Conservation (phyloP, 1,284 basidiomycete genomes). For the Cerrena zonata region DNA sequence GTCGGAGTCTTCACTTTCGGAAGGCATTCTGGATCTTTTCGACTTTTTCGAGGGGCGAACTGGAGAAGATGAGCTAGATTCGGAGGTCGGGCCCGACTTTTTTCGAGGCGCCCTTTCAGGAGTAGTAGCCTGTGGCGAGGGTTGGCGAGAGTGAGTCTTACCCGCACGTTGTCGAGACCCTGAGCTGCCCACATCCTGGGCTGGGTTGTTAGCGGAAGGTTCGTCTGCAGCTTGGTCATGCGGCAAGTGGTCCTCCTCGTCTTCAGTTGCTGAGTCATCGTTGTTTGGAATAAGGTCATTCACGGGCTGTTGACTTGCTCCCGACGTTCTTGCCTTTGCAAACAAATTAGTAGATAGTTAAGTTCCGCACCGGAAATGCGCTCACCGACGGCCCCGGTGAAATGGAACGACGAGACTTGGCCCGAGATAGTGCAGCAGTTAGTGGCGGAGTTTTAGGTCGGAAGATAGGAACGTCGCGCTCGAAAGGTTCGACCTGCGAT, state of each 20-base stretch:
- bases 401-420: background rate
- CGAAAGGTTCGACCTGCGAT: constrained; percentile 19
- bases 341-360: background rate
- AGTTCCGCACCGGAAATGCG: background rate
- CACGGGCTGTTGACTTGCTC: constrained; percentile 1
- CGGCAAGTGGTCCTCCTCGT: constrained; percentile 11
- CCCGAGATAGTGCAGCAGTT: background rate
- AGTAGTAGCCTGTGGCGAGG: constrained; percentile 1
- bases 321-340: background rate
- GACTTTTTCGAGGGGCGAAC: constrained; percentile 42
- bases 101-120: background rate
- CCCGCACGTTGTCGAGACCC: constrained; percentile 16
- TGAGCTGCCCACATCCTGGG: constrained; percentile 6
- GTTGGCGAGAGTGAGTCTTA: constrained; percentile 12
- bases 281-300: constrained; percentile 13
- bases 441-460: background rate
- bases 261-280: constrained; percentile 45
- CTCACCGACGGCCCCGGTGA: background rate
- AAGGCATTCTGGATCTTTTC: constrained; percentile 28
- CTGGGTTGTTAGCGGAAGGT: constrained; percentile 7
- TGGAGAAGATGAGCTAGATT: constrained; percentile 31
- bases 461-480: constrained; percentile 16
- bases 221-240: background rate
- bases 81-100: constrained; percentile 5
- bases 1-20: constrained; percentile 44